Percentiles rank a stretch among this genome's conserved stretches.
Conservation (phyloP, 73 alveolate genomes). For the Paramecium primaurelia region DNA sequence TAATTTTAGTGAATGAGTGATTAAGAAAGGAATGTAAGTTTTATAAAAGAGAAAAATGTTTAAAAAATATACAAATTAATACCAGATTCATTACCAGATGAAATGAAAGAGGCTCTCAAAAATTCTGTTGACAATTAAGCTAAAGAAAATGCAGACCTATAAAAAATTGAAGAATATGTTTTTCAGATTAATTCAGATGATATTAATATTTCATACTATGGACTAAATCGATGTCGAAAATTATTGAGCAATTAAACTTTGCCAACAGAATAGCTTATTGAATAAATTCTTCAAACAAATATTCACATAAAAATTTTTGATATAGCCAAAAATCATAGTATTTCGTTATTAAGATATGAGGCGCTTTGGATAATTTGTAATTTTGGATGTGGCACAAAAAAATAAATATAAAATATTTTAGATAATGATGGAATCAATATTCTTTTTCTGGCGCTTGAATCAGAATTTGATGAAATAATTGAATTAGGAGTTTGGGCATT, state of each 20-base stretch:
- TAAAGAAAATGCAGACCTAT: not conserved
- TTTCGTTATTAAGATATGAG: constrained; percentile 51
- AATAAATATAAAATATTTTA: constrained; percentile 74
- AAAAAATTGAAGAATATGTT: not conserved
- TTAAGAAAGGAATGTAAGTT: not conserved
- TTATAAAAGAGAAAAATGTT: not conserved
- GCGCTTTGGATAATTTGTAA: constrained; percentile 89
- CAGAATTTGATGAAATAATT: constrained; percentile 70
- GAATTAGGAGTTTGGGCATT: constrained; percentile 86
- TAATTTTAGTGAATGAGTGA: too few species aligned
- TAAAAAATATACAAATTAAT: not conserved
- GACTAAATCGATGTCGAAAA: not conserved
- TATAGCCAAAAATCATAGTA: not conserved
- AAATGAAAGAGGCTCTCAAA: not conserved
- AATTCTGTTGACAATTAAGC: not conserved
- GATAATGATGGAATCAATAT: constrained; percentile 78
- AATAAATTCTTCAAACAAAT: not conserved
- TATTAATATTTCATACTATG: not conserved
- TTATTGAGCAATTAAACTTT: not conserved
- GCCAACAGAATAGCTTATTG: not conserved
- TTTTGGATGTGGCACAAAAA: constrained; percentile 80
- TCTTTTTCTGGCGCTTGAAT: constrained; percentile 65
- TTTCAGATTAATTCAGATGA: not conserved
- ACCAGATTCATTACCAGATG: not conserved
- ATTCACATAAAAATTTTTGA: not conserved